Conservation (phyloP, 2,329 filamentous ascomycete species). For the Diaporthe sp. region DNA sequence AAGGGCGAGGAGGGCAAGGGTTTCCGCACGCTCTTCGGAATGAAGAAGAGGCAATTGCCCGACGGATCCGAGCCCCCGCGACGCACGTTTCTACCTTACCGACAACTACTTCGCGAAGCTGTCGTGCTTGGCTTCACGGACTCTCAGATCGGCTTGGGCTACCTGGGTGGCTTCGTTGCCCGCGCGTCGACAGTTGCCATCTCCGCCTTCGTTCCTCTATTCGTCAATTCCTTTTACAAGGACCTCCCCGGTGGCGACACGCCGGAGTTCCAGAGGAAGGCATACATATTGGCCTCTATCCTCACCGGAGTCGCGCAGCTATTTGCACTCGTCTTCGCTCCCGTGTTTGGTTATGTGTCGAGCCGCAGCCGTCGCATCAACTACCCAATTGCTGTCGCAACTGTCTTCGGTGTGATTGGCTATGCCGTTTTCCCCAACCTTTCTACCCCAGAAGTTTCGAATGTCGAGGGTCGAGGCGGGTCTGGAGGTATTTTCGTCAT, state of each 20-base stretch:
- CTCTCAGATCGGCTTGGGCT: slow-evolving; percentile 85
- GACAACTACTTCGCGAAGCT: slow-evolving; percentile 72
- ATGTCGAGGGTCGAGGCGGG: slow-evolving; percentile 76
- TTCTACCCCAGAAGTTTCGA: slow-evolving; percentile 79
- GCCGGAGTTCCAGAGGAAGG: slow-evolving; percentile 76
- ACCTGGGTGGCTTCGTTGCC: slow-evolving; percentile 94
- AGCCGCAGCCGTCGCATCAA: slow-evolving; percentile 77
- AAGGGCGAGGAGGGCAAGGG: slow-evolving; percentile 84
- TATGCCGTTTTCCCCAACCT: slow-evolving; percentile 85
- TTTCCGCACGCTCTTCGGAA: slow-evolving; percentile 70
- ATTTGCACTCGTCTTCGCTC: slow-evolving; percentile 86
- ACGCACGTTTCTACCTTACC: slow-evolving; percentile 65
- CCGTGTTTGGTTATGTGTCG: slow-evolving; percentile 89
- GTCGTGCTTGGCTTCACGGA: slow-evolving; percentile 81
- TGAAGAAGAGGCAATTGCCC: slow-evolving; percentile 47
- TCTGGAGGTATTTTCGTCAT: slow-evolving; percentile 79
- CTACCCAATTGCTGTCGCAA: slow-evolving; percentile 79
- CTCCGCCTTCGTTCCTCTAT: slow-evolving; percentile 93
- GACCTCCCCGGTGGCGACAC: slow-evolving; percentile 80
- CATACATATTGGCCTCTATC: slow-evolving; percentile 89
- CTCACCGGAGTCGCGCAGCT: slow-evolving; percentile 92
- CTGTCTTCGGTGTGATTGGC: slow-evolving; percentile 81
- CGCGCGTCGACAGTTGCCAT: slow-evolving; percentile 95
- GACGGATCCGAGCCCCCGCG: slow-evolving; percentile 31
- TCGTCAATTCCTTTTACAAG: slow-evolving; percentile 88